Percentiles rank a stretch among this genome's conserved stretches.
Conservation (phyloP, 148 eudicot genomes). For the Vaccinium myrtillus region DNA sequence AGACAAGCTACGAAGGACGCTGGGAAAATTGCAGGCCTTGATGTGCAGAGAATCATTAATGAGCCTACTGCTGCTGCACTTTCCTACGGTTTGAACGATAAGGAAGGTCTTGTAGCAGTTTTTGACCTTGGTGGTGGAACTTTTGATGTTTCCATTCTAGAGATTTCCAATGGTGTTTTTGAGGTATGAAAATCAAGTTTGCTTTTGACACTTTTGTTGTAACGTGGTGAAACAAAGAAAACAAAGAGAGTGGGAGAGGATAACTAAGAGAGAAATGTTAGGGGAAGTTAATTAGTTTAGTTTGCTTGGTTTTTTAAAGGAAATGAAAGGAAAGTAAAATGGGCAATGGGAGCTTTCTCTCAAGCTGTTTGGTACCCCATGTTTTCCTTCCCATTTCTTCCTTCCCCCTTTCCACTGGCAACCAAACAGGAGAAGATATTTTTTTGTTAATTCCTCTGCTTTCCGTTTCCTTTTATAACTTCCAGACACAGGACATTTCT, state of each 20-base stretch:
- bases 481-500: neutral
- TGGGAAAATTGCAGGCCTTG: conserved; percentile 88
- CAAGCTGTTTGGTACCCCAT: neutral
- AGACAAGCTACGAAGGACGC: conserved; percentile 99
- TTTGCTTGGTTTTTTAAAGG: neutral
- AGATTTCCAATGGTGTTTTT: conserved; percentile 91
- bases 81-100: conserved; percentile 88
- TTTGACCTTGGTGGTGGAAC: conserved; percentile 99
- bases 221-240: neutral
- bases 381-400: neutral
- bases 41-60: conserved; percentile 90
- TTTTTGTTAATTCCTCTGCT: neutral
- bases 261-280: neutral
- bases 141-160: conserved; percentile 93
- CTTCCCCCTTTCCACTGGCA: neutral
- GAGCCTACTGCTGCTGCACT: conserved; percentile 99
- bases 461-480: neutral
- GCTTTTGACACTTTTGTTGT: neutral
- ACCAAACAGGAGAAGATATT: neutral
- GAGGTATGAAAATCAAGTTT: conserved; percentile 49
- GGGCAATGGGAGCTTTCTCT: neutral
- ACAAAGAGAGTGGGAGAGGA: neutral
- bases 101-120: conserved; percentile 93
- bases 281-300: neutral
- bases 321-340: neutral